Evolutionary conservation across 2,329 filamentous ascomycete species (phyloP).

Genomic region (Neoascochyta sp.): DNA sequence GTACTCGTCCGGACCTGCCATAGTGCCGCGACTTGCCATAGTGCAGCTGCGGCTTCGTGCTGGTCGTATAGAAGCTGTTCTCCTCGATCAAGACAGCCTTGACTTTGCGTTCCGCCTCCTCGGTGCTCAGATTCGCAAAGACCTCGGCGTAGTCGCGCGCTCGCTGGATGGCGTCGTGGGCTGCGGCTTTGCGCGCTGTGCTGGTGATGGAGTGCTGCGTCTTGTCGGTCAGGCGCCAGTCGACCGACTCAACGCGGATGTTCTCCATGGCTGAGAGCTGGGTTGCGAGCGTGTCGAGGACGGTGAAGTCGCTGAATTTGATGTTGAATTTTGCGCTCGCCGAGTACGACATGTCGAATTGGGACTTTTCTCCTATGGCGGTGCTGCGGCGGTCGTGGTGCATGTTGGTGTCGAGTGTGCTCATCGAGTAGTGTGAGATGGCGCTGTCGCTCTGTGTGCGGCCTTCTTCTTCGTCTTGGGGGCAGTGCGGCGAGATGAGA

Average conservation of each 20-base stretch:
- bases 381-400: conserved; percentile 1
- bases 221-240: conserved; percentile 9
- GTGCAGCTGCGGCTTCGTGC: conserved; percentile 11
- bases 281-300: conserved; percentile 9
- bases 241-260: conserved; percentile 5
- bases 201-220: conserved; percentile 4
- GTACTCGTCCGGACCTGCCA: neutral
- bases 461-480: conserved; percentile 5
- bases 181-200: conserved; percentile 6
- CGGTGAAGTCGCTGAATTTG: conserved; percentile 11
- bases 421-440: conserved; percentile 13
- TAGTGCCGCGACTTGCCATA: conserved; percentile 3
- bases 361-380: neutral
- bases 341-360: conserved; percentile 5
- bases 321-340: conserved; percentile 8
- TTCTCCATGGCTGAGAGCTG: conserved; percentile 10
- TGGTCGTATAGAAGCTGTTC: conserved; percentile 3
- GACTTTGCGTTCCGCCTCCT: conserved; percentile 6
- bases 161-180: conserved; percentile 4
- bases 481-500: conserved; percentile 8
- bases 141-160: conserved; percentile 10
- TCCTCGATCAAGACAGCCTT: conserved; percentile 6
- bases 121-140: conserved; percentile 4
- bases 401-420: conserved; percentile 8
- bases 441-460: conserved; percentile 3